Base-by-base conservation (phyloP, 169 alveolate species). In the Cryptosporidium ryanae region DNA sequence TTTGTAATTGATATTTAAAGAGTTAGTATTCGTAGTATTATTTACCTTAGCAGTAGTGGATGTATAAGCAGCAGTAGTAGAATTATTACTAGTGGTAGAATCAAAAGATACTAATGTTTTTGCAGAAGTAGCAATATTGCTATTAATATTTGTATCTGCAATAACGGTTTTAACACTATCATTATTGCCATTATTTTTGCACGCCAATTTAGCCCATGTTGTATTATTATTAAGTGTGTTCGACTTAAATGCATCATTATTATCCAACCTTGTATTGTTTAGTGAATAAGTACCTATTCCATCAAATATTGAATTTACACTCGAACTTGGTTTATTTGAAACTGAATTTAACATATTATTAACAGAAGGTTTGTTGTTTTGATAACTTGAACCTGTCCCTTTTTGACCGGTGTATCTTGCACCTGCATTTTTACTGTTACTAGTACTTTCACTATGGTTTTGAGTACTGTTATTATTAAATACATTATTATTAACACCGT, bases 181-280 rank as follows among this genome's bases (percentile, higher is more conserved):
- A 38, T 64, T n/a, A 7, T 64, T 15, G 48, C 25, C 46, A 27
- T 76, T 76, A 55, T 76, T 76, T 34, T 46, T 76, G 43, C 87
- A 52, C 27, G 87, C 87, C 17, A 76, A 17, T 2, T 76, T 55
- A 13, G 87, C 87, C 87, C 87, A 76, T 31, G 76, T 76, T 8
- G 87, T 76, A 17, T 32, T 59, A 18, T 6, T 76, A 44, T 43
- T 59, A 50, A 71, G 44, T 18, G 50, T 59, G 15, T 29, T 43
- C 38, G 67, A 18, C 5, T 13, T 61, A 31, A 25, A 6, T 17
- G 25, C 18, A 18, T n/a, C 50, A 10, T 38, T 38, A 38, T 38
- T 38, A 10, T 38, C 8, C 8, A 38, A 38, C 8, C 8, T 38
- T 18, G 67, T 8, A 61, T 61, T 61, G 21, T 17, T 31, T 13